A percentile compares a stretch with the other conserved stretches of the same genome.
Evolutionary conservation across 225 moss, liverwort and hornwort genomes (phyloP).

Genomic region (Polytrichum formosum): DNA sequence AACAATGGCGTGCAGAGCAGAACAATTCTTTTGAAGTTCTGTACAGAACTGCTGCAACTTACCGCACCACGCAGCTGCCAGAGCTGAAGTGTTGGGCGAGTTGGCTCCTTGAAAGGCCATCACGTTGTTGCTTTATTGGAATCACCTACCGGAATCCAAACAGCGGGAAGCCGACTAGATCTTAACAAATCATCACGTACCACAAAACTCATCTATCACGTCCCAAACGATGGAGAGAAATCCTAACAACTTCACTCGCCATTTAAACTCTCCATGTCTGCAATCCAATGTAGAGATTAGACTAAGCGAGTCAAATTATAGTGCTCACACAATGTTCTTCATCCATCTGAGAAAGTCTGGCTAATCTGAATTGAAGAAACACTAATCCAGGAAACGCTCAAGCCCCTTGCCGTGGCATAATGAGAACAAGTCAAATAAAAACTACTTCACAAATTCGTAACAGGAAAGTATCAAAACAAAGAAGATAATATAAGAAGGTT

Average conservation of each 20-base stretch:
- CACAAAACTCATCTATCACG: not conserved
- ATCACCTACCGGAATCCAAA: not conserved
- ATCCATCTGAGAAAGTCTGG: no score
- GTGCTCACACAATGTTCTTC: no score
- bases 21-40: constrained; percentile 18
- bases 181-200: not conserved
- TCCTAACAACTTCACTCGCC: no score
- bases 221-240: not conserved
- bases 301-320: no score
- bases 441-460: not conserved
- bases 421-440: not conserved
- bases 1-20: constrained; percentile 29
- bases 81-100: constrained; percentile 19
- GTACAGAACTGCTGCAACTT: constrained; percentile 30
- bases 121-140: not conserved
- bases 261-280: not conserved
- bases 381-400: no score
- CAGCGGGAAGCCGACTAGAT: not conserved
- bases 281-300: no score
- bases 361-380: no score
- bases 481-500: not conserved
- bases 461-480: not conserved
- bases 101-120: constrained; percentile 25
- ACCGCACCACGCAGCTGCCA: constrained; percentile 40
- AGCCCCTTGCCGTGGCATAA: no score